A percentile compares a stretch with the other conserved stretches of the same genome.
Conservation (phyloP, 305 asterid species). For the Lippia alba region DNA sequence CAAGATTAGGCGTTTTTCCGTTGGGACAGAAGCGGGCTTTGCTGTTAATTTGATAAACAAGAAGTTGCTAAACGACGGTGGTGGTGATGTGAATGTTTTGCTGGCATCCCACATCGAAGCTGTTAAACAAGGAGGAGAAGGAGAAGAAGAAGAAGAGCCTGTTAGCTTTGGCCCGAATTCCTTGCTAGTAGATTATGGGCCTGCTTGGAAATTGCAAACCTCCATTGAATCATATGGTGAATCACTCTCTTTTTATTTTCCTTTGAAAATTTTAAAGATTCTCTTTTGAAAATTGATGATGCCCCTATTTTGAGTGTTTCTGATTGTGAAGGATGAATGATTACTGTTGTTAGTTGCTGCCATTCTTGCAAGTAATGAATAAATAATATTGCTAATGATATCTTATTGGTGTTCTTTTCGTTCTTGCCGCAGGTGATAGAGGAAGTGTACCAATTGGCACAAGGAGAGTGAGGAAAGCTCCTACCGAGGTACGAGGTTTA, state of each 20-base stretch:
- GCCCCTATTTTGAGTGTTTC: background rate
- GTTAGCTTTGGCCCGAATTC: slow-evolving; percentile 76
- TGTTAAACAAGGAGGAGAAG: slow-evolving; percentile 62
- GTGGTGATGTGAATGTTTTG: slow-evolving; percentile 30
- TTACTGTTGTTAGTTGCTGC: background rate
- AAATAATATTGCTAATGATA: slow-evolving; percentile 15
- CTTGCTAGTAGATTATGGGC: slow-evolving; percentile 62
- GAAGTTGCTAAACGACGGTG: slow-evolving; percentile 38
- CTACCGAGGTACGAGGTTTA: slow-evolving; percentile 43
- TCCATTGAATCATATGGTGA: slow-evolving; percentile 44
- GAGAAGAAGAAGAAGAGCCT: slow-evolving; percentile 64
- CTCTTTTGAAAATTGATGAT: background rate
- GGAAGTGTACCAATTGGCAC: slow-evolving; percentile 30
- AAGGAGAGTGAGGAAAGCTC: slow-evolving; percentile 37
- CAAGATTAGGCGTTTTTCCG: slow-evolving; percentile 71
- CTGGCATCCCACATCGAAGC: slow-evolving; percentile 67
- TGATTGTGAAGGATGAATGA: background rate
- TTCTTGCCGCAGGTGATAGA: slow-evolving; percentile 41
- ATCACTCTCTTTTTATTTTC: background rate
- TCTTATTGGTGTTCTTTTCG: slow-evolving; percentile 1
- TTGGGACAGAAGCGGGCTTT: slow-evolving; percentile 70
- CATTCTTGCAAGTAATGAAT: background rate
- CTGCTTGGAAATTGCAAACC: slow-evolving; percentile 69
- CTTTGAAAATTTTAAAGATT: background rate
- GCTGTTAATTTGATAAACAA: slow-evolving; percentile 69